phyloP scores from a whole-genome alignment of 352 stramenopile species.

The Phytopythium chamaehyphon region DNA sequence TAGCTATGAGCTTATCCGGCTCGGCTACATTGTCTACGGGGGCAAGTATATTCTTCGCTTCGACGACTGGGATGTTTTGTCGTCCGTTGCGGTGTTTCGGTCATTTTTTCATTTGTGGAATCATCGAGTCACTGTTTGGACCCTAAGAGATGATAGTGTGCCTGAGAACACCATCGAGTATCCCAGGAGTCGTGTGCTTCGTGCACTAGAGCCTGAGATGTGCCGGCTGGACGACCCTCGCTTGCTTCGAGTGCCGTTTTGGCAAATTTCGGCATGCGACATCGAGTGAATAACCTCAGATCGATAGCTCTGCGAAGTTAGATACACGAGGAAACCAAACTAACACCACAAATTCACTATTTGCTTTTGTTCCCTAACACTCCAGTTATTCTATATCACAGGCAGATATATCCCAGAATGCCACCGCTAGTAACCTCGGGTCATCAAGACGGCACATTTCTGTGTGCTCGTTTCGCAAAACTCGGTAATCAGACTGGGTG shows the following conservation, averaged over 20 bases:
- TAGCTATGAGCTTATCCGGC: constrained; percentile 13
- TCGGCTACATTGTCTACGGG: constrained; percentile 14
- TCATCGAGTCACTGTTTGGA: constrained; percentile 7
- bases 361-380: too few relatives aligned
- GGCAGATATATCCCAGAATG: not conserved
- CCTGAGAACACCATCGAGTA: not conserved
- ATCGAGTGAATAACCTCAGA: not conserved
- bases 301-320: too few relatives aligned
- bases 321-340: too few relatives aligned
- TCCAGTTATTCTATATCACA: constrained; percentile 1
- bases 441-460: constrained; percentile 7
- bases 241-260: constrained; percentile 1
- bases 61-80: constrained; percentile 11
- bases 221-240: constrained; percentile 7
- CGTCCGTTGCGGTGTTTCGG: not conserved
- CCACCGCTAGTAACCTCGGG: constrained; percentile 1
- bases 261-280: constrained; percentile 1
- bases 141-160: not conserved
- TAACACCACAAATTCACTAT: too few relatives aligned
- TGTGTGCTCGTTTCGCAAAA: constrained; percentile 1
- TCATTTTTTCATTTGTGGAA: constrained; percentile 6
- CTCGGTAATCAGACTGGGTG: not conserved
- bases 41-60: constrained; percentile 5
- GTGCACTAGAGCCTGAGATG: not conserved
- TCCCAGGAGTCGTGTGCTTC: not conserved